A percentile compares a stretch with the other conserved stretches of the same genome.
Evolutionary conservation across 106 monocot species (phyloP).

Genomic region (Cymbidium sinense): DNA sequence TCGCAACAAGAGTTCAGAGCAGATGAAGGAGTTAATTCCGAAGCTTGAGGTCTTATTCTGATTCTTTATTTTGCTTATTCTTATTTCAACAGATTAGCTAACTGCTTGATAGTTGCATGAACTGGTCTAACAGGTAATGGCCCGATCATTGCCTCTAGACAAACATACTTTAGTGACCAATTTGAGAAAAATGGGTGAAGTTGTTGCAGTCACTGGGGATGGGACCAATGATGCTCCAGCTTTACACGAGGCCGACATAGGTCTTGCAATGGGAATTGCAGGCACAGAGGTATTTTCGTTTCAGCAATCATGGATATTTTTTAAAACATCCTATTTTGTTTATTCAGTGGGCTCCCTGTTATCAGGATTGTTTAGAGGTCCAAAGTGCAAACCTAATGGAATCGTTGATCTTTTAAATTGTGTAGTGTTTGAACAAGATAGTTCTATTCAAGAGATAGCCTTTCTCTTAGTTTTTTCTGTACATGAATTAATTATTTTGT

Average conservation of each 20-base stretch:
- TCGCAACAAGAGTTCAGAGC: conserved; percentile 49
- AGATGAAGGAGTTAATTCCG: conserved; percentile 80
- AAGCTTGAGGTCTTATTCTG: conserved; percentile 59
- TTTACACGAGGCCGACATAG: conserved; percentile 90
- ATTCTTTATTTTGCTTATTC: background rate
- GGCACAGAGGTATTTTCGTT: conserved; percentile 73
- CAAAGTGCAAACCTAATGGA: background rate
- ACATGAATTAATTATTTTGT: background rate
- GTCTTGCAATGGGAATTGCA: conserved; percentile 95
- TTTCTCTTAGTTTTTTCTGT: background rate
- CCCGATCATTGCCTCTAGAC: conserved; percentile 87
- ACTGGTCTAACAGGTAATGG: conserved; percentile 66
- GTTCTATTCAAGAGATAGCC: background rate
- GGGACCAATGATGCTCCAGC: conserved; percentile 99
- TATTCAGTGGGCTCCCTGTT: background rate
- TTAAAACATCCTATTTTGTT: background rate
- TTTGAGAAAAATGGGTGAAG: conserved; percentile 67
- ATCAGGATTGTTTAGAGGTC: background rate
- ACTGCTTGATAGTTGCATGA: background rate
- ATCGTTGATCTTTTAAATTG: background rate
- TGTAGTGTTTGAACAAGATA: background rate
- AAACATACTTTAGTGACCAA: conserved; percentile 81
- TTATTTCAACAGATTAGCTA: background rate
- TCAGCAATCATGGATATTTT: background rate
- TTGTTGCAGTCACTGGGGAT: conserved; percentile 95